Evolutionary conservation across 768 basidiomycete genomes (phyloP), one percentile per base, ranked within the genome.

Genomic region (Tulasnella sp.): DNA sequence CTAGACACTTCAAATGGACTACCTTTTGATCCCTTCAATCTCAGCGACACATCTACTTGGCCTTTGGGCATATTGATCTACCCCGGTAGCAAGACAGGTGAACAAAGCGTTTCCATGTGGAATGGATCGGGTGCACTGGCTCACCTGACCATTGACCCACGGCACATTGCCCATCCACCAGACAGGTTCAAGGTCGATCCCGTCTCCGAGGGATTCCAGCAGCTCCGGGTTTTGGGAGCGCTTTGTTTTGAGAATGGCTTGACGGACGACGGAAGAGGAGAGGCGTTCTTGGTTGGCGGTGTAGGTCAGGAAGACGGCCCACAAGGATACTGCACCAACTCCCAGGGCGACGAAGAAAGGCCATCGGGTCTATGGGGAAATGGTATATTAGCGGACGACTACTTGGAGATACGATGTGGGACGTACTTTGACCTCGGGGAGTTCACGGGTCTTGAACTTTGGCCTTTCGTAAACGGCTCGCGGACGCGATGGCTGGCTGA

Each of bases 241-340:
- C 40, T 58, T 53, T 12, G 53, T 15, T 31, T 49, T 53, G 12
- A 40, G 36, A 15, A 61, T 42, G 48, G 51, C 37, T 39, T 58
- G 62, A 17, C 56, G 59, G 6, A 62, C 56, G 14, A 62, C 61
- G 25, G 62, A 62, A 31, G 51, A 35, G 29, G 62, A 56, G 19
- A 62, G 59, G 9, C 62, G 43, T 35, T 62, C 62, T 48, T 61
- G 55, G 41, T 62, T 62, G 32, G 56, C 53, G 9, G 62, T 60
- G 41, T 61, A 59, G 11, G 61, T 42, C 4, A 61, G 42, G 55
- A 62, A 62, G 4, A 34, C 60, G 12, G 46, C 55, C 62, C 62
- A 62, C 31, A 53, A 40, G 7, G 54, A 57, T 7, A 62, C 43
- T 7, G 35, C 59, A 8, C 54, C 45, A 19, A 45, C 60, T 5